Conservation (phyloP, 306 rosid genomes). For the Quercus gilva region DNA sequence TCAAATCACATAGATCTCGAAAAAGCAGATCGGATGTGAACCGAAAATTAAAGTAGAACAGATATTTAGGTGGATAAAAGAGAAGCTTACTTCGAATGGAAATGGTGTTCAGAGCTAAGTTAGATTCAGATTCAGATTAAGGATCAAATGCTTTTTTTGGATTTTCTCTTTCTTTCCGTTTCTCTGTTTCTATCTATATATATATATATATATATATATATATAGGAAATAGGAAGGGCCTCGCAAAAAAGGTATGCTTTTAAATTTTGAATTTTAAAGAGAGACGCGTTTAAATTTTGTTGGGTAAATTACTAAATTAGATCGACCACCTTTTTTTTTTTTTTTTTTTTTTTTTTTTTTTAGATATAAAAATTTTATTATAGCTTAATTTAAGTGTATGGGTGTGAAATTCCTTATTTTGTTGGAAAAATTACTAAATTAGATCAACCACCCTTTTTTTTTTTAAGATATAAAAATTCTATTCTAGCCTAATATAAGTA, state of each 20-base stretch:
- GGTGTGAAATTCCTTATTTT: too few species aligned
- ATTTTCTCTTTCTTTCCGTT: background rate
- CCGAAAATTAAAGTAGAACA: background rate
- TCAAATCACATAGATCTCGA: background rate
- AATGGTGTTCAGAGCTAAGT: background rate
- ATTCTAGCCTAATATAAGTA: too few species aligned
- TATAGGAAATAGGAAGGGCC: background rate
- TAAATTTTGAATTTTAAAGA: too few species aligned
- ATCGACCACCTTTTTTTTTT: too few species aligned
- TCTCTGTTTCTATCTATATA: background rate
- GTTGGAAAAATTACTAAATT: too few species aligned
- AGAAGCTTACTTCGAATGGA: background rate
- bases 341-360: too few species aligned
- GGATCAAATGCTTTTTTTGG: background rate
- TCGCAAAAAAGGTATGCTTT: slow-evolving; percentile 4
- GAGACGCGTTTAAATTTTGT: too few species aligned
- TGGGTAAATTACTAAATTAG: too few species aligned
- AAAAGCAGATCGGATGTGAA: background rate
- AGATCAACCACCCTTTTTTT: too few species aligned
- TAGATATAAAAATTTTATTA: too few species aligned
- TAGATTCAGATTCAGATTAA: slow-evolving; percentile 24
- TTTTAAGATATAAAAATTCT: too few species aligned
- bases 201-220: background rate
- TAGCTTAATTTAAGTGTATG: too few species aligned
- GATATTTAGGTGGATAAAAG: slow-evolving; percentile 9